A percentile compares a stretch with the other conserved stretches of the same genome.
Evolutionary conservation across 1,284 basidiomycete species (phyloP).

Genomic region (Pseudomicrostroma phylloplanum): DNA sequence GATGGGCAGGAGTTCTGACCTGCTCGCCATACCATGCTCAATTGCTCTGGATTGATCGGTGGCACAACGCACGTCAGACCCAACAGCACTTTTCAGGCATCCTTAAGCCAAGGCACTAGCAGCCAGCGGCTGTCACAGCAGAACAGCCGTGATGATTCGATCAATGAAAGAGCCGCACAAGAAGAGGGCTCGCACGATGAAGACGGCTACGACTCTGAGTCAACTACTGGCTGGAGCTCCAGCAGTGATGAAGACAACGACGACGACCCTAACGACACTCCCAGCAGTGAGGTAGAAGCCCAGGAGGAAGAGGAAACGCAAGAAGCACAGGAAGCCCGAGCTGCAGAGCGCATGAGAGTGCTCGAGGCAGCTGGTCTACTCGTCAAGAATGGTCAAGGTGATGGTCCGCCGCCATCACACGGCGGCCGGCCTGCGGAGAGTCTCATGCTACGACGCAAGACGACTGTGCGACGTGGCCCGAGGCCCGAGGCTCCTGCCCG

Average conservation of each 20-base stretch:
- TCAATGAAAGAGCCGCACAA: no score
- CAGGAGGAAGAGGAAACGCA: constrained; percentile 54
- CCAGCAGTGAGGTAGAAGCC: constrained; percentile 55
- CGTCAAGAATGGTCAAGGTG: constrained; percentile 58
- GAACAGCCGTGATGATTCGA: no score
- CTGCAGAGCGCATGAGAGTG: constrained; percentile 69
- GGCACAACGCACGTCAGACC: no score
- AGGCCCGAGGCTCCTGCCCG: constrained; percentile 23
- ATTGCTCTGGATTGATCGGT: no score
- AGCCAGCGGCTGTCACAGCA: no score
- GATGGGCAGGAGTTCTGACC: no score
- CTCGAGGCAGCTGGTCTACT: constrained; percentile 80
- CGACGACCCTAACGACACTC: constrained; percentile 32
- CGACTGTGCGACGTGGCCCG: constrained; percentile 14
- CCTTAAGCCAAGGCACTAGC: no score
- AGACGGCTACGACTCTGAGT: constrained; percentile 42
- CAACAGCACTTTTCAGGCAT: no score
- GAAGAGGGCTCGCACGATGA: constrained; percentile 31
- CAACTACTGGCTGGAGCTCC: constrained; percentile 54
- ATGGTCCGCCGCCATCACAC: constrained; percentile 28
- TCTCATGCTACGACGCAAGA: background rate
- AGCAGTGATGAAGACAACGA: constrained; percentile 56
- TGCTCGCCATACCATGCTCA: no score
- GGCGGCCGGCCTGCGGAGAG: constrained; percentile 8
- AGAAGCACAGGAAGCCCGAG: constrained; percentile 61